Percentiles rank a stretch among this genome's conserved stretches.
These are phyloP conservation scores for Maudiozyma humilis DNA, from an alignment of 1,139 yeast species.

Conservation along the genomic window DNA sequence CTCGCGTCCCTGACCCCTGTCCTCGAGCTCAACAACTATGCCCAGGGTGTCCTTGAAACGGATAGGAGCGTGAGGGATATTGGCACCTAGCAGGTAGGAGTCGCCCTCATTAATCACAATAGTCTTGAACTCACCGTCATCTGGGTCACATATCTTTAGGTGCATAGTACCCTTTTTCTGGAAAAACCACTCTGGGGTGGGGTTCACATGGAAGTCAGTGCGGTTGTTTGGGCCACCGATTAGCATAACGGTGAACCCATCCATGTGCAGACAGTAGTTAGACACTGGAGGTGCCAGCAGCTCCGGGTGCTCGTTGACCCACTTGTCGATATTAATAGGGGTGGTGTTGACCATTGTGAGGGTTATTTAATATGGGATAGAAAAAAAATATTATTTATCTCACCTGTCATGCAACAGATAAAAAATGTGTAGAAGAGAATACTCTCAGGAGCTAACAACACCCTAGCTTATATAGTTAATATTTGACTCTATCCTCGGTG, in stretches of 20 bases:
- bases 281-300: slow-evolving; percentile 86
- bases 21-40: slow-evolving; percentile 79
- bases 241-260: slow-evolving; percentile 87
- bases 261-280: slow-evolving; percentile 80
- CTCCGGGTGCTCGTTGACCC: slow-evolving; percentile 72
- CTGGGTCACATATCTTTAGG: slow-evolving; percentile 66
- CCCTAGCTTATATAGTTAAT: too few species aligned
- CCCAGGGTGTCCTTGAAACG: slow-evolving; percentile 83
- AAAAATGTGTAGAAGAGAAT: not conserved
- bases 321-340: slow-evolving; percentile 69
- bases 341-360: slow-evolving; percentile 18
- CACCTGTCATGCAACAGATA: not conserved
- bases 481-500: not conserved
- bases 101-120: slow-evolving; percentile 77
- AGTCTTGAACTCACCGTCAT: slow-evolving; percentile 63
- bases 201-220: slow-evolving; percentile 87
- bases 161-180: slow-evolving; percentile 83
- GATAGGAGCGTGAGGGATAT: slow-evolving; percentile 85
- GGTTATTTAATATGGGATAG: too few species aligned
- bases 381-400: too few species aligned
- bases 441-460: too few species aligned
- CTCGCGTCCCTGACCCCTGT: slow-evolving; percentile 60
- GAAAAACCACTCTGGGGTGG: slow-evolving; percentile 90
- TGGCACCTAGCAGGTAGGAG: slow-evolving; percentile 74
- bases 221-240: slow-evolving; percentile 95